Evolutionary conservation across 768 basidiomycete species (phyloP).

Genomic region (Chalciporus piperatus): DNA sequence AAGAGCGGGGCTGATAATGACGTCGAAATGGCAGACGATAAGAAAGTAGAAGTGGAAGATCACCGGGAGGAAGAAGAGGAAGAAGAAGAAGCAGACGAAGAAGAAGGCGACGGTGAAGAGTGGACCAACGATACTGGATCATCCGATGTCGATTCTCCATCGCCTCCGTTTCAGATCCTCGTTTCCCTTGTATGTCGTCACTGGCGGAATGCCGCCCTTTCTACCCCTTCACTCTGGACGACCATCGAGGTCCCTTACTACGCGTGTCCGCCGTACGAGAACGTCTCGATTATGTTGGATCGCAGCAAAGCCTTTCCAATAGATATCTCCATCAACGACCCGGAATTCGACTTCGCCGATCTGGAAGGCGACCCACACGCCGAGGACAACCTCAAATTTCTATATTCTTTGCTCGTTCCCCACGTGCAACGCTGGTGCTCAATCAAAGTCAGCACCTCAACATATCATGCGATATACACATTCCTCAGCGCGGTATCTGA

Average conservation of each 20-base stretch:
- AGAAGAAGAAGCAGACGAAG: background rate
- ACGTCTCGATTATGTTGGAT: slow-evolving; percentile 43
- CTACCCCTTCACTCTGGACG: slow-evolving; percentile 58
- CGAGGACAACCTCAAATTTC: slow-evolving; percentile 18
- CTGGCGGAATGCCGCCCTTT: slow-evolving; percentile 55
- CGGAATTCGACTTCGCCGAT: slow-evolving; percentile 30
- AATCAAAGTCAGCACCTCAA: slow-evolving; percentile 47
- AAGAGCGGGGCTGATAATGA: too few species aligned
- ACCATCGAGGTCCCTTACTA: slow-evolving; percentile 26
- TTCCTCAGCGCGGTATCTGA: slow-evolving; percentile 43
- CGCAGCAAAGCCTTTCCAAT: slow-evolving; percentile 56
- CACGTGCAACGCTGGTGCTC: slow-evolving; percentile 53
- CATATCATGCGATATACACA: too few species aligned
- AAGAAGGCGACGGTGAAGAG: slow-evolving; percentile 2
- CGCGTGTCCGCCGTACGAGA: slow-evolving; percentile 42
- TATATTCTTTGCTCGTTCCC: slow-evolving; percentile 44
- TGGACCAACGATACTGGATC: slow-evolving; percentile 4
- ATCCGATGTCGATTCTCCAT: background rate
- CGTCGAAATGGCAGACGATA: too few species aligned
- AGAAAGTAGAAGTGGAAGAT: too few species aligned
- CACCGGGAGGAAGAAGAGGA: background rate
- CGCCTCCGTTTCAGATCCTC: slow-evolving; percentile 46
- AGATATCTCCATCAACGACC: slow-evolving; percentile 52
- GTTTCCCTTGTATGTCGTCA: slow-evolving; percentile 61
- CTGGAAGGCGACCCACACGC: slow-evolving; percentile 12